Evolutionary conservation across 1,284 basidiomycete genomes (phyloP).

Genomic region (Chalciporus sp.): DNA sequence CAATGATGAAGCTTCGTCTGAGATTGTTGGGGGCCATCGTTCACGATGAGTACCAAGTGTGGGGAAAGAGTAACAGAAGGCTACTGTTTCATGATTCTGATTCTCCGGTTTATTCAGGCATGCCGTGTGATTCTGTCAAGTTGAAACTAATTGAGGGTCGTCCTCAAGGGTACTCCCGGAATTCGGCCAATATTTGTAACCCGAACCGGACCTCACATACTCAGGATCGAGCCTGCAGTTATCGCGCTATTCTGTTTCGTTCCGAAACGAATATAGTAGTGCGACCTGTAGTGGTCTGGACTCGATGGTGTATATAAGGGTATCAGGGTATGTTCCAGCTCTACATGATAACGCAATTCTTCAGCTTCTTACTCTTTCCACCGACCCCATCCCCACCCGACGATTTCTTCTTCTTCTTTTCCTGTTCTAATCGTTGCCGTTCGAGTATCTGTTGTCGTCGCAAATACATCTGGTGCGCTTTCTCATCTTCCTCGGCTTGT

Average conservation of each 20-base stretch:
- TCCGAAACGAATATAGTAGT: no score
- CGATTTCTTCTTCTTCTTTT: constrained; percentile 14
- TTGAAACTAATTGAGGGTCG: no score
- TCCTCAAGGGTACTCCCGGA: no score
- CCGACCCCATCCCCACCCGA: constrained; percentile 23
- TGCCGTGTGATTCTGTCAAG: no score
- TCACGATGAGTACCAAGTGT: neutral
- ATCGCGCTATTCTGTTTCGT: no score
- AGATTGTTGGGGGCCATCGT: constrained; percentile 1
- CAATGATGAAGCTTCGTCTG: constrained; percentile 66
- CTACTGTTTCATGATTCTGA: no score
- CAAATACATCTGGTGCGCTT: constrained; percentile 44
- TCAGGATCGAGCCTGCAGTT: no score
- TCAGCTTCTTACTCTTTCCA: constrained; percentile 45
- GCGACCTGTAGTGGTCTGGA: no score
- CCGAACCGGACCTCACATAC: no score
- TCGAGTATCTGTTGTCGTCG: constrained; percentile 39
- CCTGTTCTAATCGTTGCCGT: constrained; percentile 7
- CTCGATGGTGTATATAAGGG: neutral
- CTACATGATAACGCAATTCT: constrained; percentile 70
- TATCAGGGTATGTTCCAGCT: neutral
- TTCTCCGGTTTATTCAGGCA: no score
- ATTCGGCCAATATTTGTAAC: no score
- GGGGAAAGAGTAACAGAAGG: neutral
- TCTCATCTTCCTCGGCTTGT: constrained; percentile 73